A percentile compares a stretch with the other conserved stretches of the same genome.
Evolutionary conservation across 768 basidiomycete species (phyloP).

Genomic region (Hydnum rufescens): DNA sequence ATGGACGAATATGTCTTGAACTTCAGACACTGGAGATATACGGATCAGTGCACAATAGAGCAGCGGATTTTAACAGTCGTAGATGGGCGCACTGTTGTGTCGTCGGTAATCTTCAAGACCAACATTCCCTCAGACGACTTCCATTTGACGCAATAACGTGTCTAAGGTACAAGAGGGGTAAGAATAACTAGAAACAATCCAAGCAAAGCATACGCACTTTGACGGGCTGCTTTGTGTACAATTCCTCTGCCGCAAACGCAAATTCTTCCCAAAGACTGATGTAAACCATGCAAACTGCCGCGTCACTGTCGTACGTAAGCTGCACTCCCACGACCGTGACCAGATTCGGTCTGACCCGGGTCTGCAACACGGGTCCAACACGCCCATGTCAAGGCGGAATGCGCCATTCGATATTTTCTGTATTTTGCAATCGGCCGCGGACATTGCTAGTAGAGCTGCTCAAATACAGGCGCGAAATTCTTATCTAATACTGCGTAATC

Average conservation of each 20-base stretch:
- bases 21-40: conserved; percentile 56
- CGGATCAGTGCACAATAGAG: not conserved
- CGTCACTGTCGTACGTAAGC: too few species aligned
- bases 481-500: not conserved
- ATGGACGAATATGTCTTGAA: conserved; percentile 91
- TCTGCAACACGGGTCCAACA: not conserved
- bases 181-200: not conserved
- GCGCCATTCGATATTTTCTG: conserved; percentile 48
- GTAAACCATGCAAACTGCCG: conserved; percentile 50
- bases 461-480: conserved; percentile 26
- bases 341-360: too few species aligned
- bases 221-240: conserved; percentile 64
- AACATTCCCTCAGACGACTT: conserved; percentile 65
- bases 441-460: conserved; percentile 44
- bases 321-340: too few species aligned
- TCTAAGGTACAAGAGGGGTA: conserved; percentile 25
- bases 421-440: conserved; percentile 37
- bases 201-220: conserved; percentile 29
- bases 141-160: conserved; percentile 88
- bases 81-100: conserved; percentile 44
- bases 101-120: conserved; percentile 85
- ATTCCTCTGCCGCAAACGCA: conserved; percentile 71
- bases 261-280: conserved; percentile 79
- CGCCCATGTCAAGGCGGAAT: conserved; percentile 1
- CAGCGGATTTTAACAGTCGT: not conserved